A percentile compares a stretch with the other conserved stretches of the same genome.
These are phyloP conservation scores for Fremontodendron californicum DNA, from an alignment of 345 rosid species.

Conservation along the genomic window DNA sequence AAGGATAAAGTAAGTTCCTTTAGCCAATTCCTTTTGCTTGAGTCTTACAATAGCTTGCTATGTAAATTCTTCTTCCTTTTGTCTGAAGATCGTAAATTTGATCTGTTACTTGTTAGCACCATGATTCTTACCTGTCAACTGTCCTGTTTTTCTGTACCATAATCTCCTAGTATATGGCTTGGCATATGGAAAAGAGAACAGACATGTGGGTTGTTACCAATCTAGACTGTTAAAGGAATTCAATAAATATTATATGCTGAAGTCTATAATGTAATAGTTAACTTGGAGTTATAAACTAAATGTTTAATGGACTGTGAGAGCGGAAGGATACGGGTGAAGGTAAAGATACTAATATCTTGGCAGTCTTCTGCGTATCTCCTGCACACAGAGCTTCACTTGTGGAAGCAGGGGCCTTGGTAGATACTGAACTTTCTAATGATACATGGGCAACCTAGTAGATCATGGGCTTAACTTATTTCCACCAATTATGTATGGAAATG, in stretches of 20 bases:
- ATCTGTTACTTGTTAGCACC: background rate
- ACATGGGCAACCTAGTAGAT: background rate
- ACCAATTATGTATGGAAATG: background rate
- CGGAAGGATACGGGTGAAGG: background rate
- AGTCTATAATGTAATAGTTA: background rate
- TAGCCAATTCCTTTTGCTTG: background rate
- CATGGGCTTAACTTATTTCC: background rate
- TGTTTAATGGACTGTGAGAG: background rate
- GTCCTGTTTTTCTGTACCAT: background rate
- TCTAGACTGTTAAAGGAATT: background rate
- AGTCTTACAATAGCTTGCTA: background rate
- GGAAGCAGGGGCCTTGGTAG: background rate
- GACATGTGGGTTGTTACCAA: background rate
- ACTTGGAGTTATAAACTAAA: background rate
- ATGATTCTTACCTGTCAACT: no score
- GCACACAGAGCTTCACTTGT: background rate
- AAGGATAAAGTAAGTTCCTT: conserved; percentile 68
- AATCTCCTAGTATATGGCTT: background rate
- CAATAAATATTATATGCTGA: background rate
- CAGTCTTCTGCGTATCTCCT: background rate
- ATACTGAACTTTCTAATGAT: background rate
- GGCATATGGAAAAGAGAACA: background rate
- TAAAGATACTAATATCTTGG: background rate
- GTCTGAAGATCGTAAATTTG: background rate
- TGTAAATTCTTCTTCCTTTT: background rate